phyloP scores from a whole-genome alignment of 2,329 filamentous ascomycete species.

The Monilinia aucupariae region DNA sequence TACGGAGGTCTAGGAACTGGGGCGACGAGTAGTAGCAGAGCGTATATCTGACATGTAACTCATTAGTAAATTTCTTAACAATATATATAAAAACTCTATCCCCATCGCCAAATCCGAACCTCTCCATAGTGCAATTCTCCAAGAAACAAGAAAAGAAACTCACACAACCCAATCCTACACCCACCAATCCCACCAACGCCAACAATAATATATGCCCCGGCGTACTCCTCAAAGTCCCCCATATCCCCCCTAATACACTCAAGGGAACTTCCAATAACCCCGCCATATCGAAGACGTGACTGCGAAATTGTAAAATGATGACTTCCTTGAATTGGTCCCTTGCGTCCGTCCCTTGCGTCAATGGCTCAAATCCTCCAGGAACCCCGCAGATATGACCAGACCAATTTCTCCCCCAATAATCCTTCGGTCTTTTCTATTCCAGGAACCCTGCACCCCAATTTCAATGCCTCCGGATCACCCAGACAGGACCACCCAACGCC shows the following conservation, averaged over 20 bases:
- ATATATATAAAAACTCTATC: background rate
- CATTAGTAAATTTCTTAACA: background rate
- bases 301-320: background rate
- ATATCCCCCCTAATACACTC: background rate
- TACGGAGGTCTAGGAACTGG: slow-evolving; percentile 71
- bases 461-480: too few relatives aligned
- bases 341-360: background rate
- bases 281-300: background rate
- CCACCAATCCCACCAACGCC: background rate
- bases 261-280: slow-evolving; percentile 2
- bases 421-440: too few relatives aligned
- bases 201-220: slow-evolving; percentile 1
- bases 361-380: background rate
- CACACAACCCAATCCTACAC: slow-evolving; percentile 6
- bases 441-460: too few relatives aligned
- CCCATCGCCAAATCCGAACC: background rate
- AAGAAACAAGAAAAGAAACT: background rate
- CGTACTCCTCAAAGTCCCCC: slow-evolving; percentile 1
- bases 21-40: slow-evolving; percentile 67
- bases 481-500: too few relatives aligned
- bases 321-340: background rate
- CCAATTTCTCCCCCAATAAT: too few relatives aligned
- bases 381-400: background rate
- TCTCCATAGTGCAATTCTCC: slow-evolving; percentile 4
- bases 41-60: slow-evolving; percentile 50